Base-by-base conservation (phyloP, 495 filamentous ascomycete species). In the Xylaria intraflava region DNA sequence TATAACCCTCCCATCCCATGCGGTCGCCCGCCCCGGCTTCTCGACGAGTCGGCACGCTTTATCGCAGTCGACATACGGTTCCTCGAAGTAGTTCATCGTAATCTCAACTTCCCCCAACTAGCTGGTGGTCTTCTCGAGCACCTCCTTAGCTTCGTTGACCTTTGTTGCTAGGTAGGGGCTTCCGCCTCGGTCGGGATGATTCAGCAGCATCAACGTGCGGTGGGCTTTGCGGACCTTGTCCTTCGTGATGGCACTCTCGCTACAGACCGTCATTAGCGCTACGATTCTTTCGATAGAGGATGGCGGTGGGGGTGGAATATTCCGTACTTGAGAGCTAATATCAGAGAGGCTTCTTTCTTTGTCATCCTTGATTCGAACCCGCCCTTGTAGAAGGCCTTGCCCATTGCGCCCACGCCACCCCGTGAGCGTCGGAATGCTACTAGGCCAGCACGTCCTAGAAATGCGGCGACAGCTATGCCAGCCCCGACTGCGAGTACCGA, bases 111-210 rank as follows among this genome's bases (percentile, higher is more conserved):
- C 3, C 3, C 12, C 16, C 40, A 12, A 36, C 27, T 26, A 56
- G 46, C 17, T 39, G 23, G 39, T 46, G 27, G 49, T 75, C 74
- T 96, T 97, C 69, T 97, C 92, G 62, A 97, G 65, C 58, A 96
- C 85, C 68, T 97, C 92, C 69, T 97, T 97, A 36, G 92, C 92
- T 70, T 97, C 92, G 70, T 97, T 97, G 67, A 97, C 87, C 68
- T 98, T 98, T 41, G 90, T 95, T 8, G 93, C 93, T 50, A 98
- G 68, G 69, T 96, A 99, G 27, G 93, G 93, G 67, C 90, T 96
- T 17, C 93, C 93, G 47, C 93, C 93, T 57, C 93, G 88, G 72
- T 99, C 93, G 27, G 93, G 93, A 72, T 99, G 93, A 73, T 99
- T 99, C 56, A 94, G 76, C 47, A 99, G 80, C 93, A 99, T 99